Conservation (phyloP, 2,329 filamentous ascomycete species). For the Colletotrichum kahawae region DNA sequence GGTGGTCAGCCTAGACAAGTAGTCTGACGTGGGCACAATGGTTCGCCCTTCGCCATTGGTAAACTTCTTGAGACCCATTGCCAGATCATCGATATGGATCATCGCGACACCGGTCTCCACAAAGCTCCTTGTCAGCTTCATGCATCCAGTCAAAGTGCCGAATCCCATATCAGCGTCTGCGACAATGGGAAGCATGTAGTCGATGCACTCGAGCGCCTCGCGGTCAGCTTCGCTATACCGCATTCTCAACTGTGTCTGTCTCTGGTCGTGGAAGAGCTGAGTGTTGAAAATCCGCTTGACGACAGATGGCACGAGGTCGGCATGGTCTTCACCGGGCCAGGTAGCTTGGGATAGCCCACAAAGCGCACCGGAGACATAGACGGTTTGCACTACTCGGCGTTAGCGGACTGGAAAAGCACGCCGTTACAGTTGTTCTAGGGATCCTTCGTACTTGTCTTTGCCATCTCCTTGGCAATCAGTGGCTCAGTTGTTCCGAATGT, state of each 20-base stretch:
- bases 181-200: constrained; percentile 44
- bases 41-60: constrained; percentile 44
- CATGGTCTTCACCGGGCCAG: constrained; percentile 42
- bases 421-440: fast-evolving
- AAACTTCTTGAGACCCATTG: constrained; percentile 48
- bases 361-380: constrained; percentile 45
- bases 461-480: constrained; percentile 38
- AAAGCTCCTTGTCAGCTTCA: constrained; percentile 45
- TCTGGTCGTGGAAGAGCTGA: constrained; percentile 44
- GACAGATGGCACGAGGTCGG: constrained; percentile 45
- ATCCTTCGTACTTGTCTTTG: not conserved
- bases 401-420: not conserved
- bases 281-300: constrained; percentile 44
- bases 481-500: constrained; percentile 45
- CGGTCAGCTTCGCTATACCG: constrained; percentile 33
- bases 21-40: constrained; percentile 43
- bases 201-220: constrained; percentile 37
- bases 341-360: constrained; percentile 41
- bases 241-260: constrained; percentile 42
- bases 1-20: constrained; percentile 37
- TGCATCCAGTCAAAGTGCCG: constrained; percentile 40
- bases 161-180: constrained; percentile 50
- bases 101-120: constrained; percentile 47
- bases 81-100: constrained; percentile 47
- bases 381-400: constrained; percentile 32